Base-by-base conservation (phyloP, 768 basidiomycete species). In the Imleria badia region DNA sequence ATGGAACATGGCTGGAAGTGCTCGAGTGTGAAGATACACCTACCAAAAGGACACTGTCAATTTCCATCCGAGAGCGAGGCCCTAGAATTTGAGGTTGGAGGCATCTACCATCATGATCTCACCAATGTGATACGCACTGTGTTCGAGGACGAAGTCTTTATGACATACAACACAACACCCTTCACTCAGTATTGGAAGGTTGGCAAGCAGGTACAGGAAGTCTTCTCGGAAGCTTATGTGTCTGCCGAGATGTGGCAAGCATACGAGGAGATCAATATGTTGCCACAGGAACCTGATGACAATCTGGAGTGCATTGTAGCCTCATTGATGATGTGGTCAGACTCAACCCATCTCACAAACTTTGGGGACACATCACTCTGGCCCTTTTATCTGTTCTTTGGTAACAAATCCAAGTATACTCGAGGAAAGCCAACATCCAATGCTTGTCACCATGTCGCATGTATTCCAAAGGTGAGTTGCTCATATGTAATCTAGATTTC, bases 291-390 rank as follows among this genome's bases (percentile, higher is more conserved):
- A 0, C 12, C 38, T 2, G 19, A 9, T 13, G 35, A 39, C 9
- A 9, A 36, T 12, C 19, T 29, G 2, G 48, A 48, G 13, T 8
- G 10, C 9, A 29, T 48, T 6, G 38, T 48, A 2, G 36, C 19
- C 3, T 30, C 38, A 30, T 6, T 48, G 17, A 29, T 39, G 29
- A 13, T 39, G 10, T 39, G 29, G 48, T 67, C 66, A 0, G 65
- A 69, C 31, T 19, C 59, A 0, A 69, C 65, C 0, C 65, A 67
- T 36, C 63, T 67, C 3, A 43, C 63, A 0, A 50, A 39, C n/a
- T 69, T 60, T 35, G 51, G 58, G 2, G n/a, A 38, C 41, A 31
- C 53, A 3, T 41, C 30, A 1, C 14, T 61, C 2, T 61, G 62
- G 62, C 62, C 54, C 2, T 44, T 63, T 1, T 63, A 63, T 22